phyloP scores from a whole-genome alignment of 345 rosid species.

The Aethionema arabicum region DNA sequence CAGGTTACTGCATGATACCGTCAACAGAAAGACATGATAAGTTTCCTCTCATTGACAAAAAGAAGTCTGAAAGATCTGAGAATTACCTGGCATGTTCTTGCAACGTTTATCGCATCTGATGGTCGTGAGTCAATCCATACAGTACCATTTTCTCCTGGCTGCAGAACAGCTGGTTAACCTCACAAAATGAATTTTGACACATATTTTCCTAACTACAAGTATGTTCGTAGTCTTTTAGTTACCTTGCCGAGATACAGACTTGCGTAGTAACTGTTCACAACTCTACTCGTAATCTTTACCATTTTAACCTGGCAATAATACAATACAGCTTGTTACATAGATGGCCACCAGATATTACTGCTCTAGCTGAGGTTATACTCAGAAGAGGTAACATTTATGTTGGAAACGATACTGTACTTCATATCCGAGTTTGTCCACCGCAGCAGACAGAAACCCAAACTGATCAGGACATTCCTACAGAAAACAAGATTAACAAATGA shows the following conservation, averaged over 20 bases:
- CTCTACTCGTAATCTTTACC: slow-evolving; percentile 82
- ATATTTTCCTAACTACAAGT: slow-evolving; percentile 4
- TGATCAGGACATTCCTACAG: slow-evolving; percentile 72
- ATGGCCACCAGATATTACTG: slow-evolving; percentile 4
- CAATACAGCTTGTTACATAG: slow-evolving; percentile 2
- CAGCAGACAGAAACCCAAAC: slow-evolving; percentile 59
- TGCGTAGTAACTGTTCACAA: slow-evolving; percentile 64
- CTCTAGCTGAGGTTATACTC: background rate
- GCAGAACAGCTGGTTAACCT: slow-evolving; percentile 37
- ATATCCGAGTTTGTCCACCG: slow-evolving; percentile 63
- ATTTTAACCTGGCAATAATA: slow-evolving; percentile 63
- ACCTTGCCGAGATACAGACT: slow-evolving; percentile 74
- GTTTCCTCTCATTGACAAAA: background rate
- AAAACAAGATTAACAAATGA: background rate
- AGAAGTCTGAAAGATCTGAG: background rate
- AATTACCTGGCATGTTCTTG: slow-evolving; percentile 42
- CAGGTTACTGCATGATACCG: slow-evolving; percentile 1
- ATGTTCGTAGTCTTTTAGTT: slow-evolving; percentile 27
- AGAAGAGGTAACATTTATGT: background rate
- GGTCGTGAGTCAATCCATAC: slow-evolving; percentile 74
- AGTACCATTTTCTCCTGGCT: slow-evolving; percentile 64
- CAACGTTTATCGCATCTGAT: slow-evolving; percentile 89
- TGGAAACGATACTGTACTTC: slow-evolving; percentile 45
- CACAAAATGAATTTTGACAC: slow-evolving; percentile 19
- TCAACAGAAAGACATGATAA: background rate